phyloP scores from a whole-genome alignment of 2,329 filamentous ascomycete genomes.

The Bimuria novae-zelandiae region DNA sequence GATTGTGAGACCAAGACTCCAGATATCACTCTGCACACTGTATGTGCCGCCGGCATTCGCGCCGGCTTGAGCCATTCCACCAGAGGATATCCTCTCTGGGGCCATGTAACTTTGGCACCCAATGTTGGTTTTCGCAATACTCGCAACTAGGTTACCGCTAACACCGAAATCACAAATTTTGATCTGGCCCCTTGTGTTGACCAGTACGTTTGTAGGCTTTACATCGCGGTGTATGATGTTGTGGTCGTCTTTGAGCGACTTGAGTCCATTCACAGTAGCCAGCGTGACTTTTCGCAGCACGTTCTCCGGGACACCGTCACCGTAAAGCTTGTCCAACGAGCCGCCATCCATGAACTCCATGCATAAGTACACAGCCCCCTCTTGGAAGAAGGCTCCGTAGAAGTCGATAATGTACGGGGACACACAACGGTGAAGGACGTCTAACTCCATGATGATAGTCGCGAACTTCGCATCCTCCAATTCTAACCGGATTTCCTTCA shows the following conservation, averaged over 20 bases:
- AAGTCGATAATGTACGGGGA: constrained; percentile 99
- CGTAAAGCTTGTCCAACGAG: constrained; percentile 94
- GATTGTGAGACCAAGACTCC: constrained; percentile 91
- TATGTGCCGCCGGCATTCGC: constrained; percentile 81
- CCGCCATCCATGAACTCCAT: constrained; percentile 99
- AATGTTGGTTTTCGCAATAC: constrained; percentile 98
- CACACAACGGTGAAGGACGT: constrained; percentile 91
- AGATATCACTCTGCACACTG: constrained; percentile 96
- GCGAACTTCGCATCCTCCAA: constrained; percentile 96
- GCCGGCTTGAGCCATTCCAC: constrained; percentile 73
- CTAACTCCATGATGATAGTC: constrained; percentile 95
- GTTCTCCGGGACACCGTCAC: constrained; percentile 84
- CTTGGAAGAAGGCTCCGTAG: constrained; percentile 98
- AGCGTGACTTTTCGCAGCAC: constrained; percentile 89
- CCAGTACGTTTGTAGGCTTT: constrained; percentile 97
- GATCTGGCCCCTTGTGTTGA: constrained; percentile 86
- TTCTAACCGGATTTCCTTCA: constrained; percentile 97
- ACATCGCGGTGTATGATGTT: constrained; percentile 99
- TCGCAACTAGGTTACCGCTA: constrained; percentile 92
- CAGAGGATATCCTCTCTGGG: constrained; percentile 89
- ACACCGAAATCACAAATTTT: constrained; percentile 99
- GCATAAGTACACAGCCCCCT: constrained; percentile 98
- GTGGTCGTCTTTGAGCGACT: constrained; percentile 93
- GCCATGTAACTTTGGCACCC: constrained; percentile 99
- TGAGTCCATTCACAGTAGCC: constrained; percentile 87